Base-by-base conservation (phyloP, 2,329 filamentous ascomycete species). In the Sordariomycetes sp. region DNA sequence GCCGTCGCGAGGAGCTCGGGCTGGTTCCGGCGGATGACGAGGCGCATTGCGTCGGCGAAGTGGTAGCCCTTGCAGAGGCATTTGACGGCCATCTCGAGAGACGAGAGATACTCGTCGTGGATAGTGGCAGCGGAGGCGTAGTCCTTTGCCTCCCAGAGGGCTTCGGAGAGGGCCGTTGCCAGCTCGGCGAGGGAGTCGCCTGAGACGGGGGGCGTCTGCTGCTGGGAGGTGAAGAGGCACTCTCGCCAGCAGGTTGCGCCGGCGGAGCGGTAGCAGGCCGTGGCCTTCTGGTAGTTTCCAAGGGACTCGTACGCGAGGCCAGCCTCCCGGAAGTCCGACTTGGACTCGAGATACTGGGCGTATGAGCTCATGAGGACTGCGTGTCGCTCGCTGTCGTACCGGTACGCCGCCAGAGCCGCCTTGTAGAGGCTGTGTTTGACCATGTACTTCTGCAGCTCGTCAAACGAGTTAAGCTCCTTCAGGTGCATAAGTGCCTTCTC, bases 241-340 rank as follows among this genome's bases (percentile, higher is more conserved):
- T 99, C 92, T 56, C 89, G 89, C 94, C 94, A 99, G 71, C 88
- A 82, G 3, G 76, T 70, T 1, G 79, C 80, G 45, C 90, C 88
- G 1, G 89, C 89, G 1, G 87, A 82, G 60, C 89, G 85, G 72
- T 96, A 99, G 67, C 88, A 89, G 64, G 84, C 81, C 60, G 87
- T 90, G 10, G 94, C 92, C 45, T 86, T 79, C 22, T 74, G 67
- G 65, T 88, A 89, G 67, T 91, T 82, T 13, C 76, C 73, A 10
- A 99, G 83, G 22, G 86, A 96, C 68, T 97, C 94, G 69, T 95
- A 95, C 3, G 90, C 87, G 62, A 96, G 80, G 7, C 89, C 94
- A 20, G 94, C 92, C 68, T 96, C 90, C 63, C 87, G 86, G 72
- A 89, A 89, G 28, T 84, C 79, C 24, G 90, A 95, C 55, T 79